Evolutionary conservation across 495 filamentous ascomycete species (phyloP).

Genomic region (Talaromyces proteolyticus): DNA sequence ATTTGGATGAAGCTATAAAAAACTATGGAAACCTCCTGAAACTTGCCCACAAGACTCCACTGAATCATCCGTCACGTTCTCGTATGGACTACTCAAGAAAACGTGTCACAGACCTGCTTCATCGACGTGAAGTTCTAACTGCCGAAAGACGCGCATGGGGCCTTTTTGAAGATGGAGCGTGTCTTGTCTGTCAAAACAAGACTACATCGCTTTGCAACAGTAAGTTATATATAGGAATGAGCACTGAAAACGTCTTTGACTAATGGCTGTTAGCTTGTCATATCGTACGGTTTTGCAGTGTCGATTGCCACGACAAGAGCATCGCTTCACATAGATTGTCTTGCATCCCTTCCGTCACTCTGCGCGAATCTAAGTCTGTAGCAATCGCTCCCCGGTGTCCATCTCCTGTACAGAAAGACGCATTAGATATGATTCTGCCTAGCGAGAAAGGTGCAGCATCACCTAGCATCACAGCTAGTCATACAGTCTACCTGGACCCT

Average conservation of each 20-base stretch:
- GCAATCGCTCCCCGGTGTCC: constrained; percentile 21
- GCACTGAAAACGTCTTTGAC: neutral
- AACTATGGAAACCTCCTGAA: constrained; percentile 22
- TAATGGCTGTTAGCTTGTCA: constrained; percentile 16
- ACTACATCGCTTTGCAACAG: constrained; percentile 22
- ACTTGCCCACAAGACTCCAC: constrained; percentile 16
- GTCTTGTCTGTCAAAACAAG: constrained; percentile 12
- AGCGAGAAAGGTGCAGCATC: constrained; percentile 7
- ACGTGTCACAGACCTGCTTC: constrained; percentile 18
- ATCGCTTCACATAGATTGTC: constrained; percentile 8
- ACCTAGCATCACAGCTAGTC: constrained; percentile 17
- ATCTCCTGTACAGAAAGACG: constrained; percentile 15
- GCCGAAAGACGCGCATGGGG: constrained; percentile 21
- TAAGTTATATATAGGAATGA: constrained; percentile 10
- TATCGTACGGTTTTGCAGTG: constrained; percentile 25
- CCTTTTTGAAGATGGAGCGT: constrained; percentile 14
- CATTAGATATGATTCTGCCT: constrained; percentile 17
- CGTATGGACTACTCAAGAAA: constrained; percentile 20
- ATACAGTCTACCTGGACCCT: constrained; percentile 24
- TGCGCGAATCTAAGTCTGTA: constrained; percentile 25
- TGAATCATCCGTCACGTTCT: constrained; percentile 16
- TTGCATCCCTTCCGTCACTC: constrained; percentile 24
- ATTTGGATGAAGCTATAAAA: constrained; percentile 21
- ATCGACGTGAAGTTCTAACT: constrained; percentile 18
- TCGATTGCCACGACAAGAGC: constrained; percentile 15